A percentile compares a stretch with the other conserved stretches of the same genome.
Conservation (phyloP, 768 basidiomycete genomes). For the Amanita muscaria region DNA sequence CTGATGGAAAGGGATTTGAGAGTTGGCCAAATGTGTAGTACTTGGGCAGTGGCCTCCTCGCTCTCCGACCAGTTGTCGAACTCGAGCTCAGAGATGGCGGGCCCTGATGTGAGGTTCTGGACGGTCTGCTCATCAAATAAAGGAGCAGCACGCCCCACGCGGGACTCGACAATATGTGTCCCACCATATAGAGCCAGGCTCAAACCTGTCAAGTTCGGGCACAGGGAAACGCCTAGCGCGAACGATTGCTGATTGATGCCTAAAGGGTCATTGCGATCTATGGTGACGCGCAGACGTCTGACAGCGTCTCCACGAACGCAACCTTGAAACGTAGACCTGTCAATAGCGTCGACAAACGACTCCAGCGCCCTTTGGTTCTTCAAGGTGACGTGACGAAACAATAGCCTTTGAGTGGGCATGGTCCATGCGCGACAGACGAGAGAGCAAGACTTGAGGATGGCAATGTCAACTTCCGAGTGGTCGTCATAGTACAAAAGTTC, state of each 20-base stretch:
- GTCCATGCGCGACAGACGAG: constrained; percentile 67
- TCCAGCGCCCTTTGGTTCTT: constrained; percentile 43
- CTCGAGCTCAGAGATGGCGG: constrained; percentile 41
- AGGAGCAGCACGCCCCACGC: constrained; percentile 42
- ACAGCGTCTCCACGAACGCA: constrained; percentile 46
- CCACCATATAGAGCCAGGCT: constrained; percentile 53
- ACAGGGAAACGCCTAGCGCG: constrained; percentile 46
- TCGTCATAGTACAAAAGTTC: constrained; percentile 42
- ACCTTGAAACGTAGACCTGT: constrained; percentile 38
- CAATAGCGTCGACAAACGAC: constrained; percentile 45
- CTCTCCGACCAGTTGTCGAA: constrained; percentile 72
- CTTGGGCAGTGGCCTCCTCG: constrained; percentile 43
- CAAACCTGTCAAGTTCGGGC: constrained; percentile 51
- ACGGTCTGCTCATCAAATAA: constrained; percentile 47
- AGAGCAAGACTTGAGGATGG: constrained; percentile 43
- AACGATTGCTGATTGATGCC: constrained; percentile 48
- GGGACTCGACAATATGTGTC: constrained; percentile 40
- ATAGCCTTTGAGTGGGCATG: constrained; percentile 48
- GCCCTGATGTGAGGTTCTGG: constrained; percentile 44
- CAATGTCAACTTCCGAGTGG: constrained; percentile 24
- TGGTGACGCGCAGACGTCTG: constrained; percentile 39
- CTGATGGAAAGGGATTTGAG: constrained; percentile 48
- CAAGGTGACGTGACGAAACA: constrained; percentile 52
- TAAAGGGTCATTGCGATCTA: constrained; percentile 64
- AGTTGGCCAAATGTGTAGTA: constrained; percentile 56